Conservation (phyloP, 23 red algal genomes). For the Gracilaria gracilis region DNA sequence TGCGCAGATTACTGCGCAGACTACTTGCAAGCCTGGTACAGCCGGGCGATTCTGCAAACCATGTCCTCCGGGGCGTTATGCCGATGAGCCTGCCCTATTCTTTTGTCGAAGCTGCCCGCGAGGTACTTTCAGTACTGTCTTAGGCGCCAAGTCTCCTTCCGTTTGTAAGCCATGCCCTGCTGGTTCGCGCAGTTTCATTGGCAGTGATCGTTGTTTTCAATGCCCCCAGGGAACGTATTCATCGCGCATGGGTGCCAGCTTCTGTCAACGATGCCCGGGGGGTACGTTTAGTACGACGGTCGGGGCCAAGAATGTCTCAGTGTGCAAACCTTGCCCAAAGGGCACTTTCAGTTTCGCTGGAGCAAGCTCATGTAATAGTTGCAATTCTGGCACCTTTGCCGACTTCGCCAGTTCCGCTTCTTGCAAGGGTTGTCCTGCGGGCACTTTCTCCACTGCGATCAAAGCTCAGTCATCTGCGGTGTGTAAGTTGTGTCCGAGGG, state of each 20-base stretch:
- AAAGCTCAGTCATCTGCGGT: conserved; percentile 11
- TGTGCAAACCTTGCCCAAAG: conserved; percentile 44
- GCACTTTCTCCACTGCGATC: conserved; percentile 9
- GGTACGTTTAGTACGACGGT: conserved; percentile 53
- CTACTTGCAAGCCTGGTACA: conserved; percentile 27
- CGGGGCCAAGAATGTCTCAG: conserved; percentile 6
- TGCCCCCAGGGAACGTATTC: conserved; percentile 58
- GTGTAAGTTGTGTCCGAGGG: conserved; percentile 60
- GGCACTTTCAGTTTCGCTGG: conserved; percentile 44
- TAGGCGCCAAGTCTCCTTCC: conserved; percentile 30
- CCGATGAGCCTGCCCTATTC: conserved; percentile 14
- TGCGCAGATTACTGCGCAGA: not conserved
- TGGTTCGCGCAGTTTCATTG: conserved; percentile 16
- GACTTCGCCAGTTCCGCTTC: conserved; percentile 33
- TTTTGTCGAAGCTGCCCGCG: conserved; percentile 34
- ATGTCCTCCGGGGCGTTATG: conserved; percentile 38
- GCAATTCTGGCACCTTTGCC: conserved; percentile 40
- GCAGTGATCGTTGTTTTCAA: conserved; percentile 26
- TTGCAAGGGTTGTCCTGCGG: conserved; percentile 54
- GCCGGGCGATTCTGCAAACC: conserved; percentile 13
- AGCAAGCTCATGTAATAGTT: conserved; percentile 32
- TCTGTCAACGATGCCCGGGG: conserved; percentile 43
- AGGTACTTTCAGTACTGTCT: conserved; percentile 48
- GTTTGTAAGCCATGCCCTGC: conserved; percentile 59
- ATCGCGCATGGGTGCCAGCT: conserved; percentile 9